Conservation (phyloP, 2,329 filamentous ascomycete genomes). For the Ceratocystis lukuohia region DNA sequence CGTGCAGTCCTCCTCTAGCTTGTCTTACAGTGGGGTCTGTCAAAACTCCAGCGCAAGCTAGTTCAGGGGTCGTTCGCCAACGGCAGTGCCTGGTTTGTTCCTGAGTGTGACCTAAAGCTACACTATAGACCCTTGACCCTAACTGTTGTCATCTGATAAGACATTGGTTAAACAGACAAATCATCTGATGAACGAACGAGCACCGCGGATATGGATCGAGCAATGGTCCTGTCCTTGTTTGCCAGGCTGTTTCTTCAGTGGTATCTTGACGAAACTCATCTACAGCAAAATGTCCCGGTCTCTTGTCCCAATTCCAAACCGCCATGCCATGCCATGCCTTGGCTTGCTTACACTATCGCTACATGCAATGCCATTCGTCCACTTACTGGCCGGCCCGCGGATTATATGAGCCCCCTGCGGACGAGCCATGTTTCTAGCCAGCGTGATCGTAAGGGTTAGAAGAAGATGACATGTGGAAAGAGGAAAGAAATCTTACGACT, state of each 20-base stretch:
- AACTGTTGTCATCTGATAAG: background rate
- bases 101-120: background rate
- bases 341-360: too few species aligned
- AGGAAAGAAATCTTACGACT: slow-evolving; percentile 23
- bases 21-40: slow-evolving; percentile 2
- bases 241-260: too few species aligned
- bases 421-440: slow-evolving; percentile 7
- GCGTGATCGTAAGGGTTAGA: slow-evolving; percentile 6
- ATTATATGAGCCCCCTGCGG: slow-evolving; percentile 9
- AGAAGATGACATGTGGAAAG: background rate
- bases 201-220: too few species aligned
- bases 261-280: too few species aligned
- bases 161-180: background rate
- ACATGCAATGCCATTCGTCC: background rate
- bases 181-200: slow-evolving; percentile 1
- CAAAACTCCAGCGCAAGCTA: slow-evolving; percentile 2
- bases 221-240: too few species aligned
- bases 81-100: background rate
- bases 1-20: background rate
- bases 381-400: slow-evolving; percentile 9
- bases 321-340: too few species aligned
- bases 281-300: too few species aligned
- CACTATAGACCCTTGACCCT: background rate
- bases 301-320: too few species aligned
- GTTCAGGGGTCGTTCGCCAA: slow-evolving; percentile 9